Evolutionary conservation across 495 filamentous ascomycete species (phyloP).

Genomic region (Neurospora sp.): DNA sequence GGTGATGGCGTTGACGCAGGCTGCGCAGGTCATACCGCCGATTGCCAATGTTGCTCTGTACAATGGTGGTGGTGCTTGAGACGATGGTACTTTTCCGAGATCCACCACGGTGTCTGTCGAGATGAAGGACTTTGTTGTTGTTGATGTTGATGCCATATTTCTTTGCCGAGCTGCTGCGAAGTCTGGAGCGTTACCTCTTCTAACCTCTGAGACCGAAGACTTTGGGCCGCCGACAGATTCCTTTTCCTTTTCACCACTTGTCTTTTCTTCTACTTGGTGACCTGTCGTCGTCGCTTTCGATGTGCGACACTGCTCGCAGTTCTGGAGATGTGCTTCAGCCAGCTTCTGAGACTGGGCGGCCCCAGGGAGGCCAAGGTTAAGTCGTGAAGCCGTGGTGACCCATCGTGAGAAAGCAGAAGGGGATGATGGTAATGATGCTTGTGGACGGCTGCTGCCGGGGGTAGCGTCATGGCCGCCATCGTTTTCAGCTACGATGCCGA

Average conservation of each 20-base stretch:
- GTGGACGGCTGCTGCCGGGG: not conserved
- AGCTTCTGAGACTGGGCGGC: conserved; percentile 6
- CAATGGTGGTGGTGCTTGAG: conserved; percentile 2
- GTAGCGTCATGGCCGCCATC: not conserved
- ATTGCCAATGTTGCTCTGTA: conserved; percentile 58
- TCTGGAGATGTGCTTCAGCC: conserved; percentile 16
- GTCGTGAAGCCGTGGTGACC: conserved; percentile 11
- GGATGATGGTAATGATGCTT: not conserved
- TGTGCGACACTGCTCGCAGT: conserved; percentile 25
- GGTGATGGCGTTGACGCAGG: conserved; percentile 62
- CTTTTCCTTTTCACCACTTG: not conserved
- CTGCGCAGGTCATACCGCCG: conserved; percentile 75
- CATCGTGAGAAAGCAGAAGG: conserved; percentile 14
- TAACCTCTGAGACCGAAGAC: not conserved
- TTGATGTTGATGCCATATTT: conserved; percentile 7
- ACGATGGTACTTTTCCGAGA: not conserved
- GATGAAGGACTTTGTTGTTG: conserved; percentile 10
- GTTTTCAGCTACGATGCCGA: not conserved
- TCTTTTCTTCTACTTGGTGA: not conserved
- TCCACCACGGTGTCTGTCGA: conserved; percentile 14
- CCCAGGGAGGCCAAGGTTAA: not conserved
- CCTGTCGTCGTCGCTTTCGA: not conserved
- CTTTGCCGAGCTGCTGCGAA: not conserved
- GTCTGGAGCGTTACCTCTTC: not conserved
- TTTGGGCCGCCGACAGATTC: not conserved